A percentile compares a stretch with the other conserved stretches of the same genome.
Conservation (phyloP, 176 grass and related monocot species). For the Triticum aestivum region DNA sequence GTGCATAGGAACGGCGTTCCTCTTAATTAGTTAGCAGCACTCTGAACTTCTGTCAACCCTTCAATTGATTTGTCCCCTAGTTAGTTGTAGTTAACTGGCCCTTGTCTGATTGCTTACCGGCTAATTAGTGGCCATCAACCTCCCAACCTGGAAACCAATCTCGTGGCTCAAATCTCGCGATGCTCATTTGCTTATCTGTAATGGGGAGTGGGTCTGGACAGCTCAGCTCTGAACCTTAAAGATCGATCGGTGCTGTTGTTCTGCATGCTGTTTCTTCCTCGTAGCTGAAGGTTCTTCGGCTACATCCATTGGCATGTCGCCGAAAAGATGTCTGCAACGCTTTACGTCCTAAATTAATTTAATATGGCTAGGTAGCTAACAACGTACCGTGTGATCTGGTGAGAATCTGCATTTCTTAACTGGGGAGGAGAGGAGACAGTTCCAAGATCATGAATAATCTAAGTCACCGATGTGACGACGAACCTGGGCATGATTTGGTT, state of each 20-base stretch:
- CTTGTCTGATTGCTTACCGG: too few relatives aligned
- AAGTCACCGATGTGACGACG: slow-evolving; percentile 18
- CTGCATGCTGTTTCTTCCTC: slow-evolving; percentile 27
- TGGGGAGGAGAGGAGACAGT: neutral
- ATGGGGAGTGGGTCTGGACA: too few relatives aligned
- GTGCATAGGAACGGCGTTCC: too few relatives aligned
- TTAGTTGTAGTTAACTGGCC: too few relatives aligned
- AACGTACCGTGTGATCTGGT: neutral
- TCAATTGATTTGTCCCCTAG: too few relatives aligned
- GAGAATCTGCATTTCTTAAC: neutral
- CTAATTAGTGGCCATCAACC: too few relatives aligned
- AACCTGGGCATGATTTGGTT: neutral
- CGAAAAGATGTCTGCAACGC: slow-evolving; percentile 8
- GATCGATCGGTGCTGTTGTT: neutral
- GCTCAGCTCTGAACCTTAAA: too few relatives aligned
- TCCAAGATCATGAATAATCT: slow-evolving; percentile 22
- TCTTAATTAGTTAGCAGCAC: too few relatives aligned
- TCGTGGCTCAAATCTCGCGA: too few relatives aligned
- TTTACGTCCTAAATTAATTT: slow-evolving; percentile 22
- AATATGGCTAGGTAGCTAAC: neutral
- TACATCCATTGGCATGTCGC: slow-evolving; percentile 11
- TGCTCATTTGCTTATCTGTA: too few relatives aligned
- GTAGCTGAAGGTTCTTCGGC: slow-evolving; percentile 17
- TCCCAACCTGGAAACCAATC: too few relatives aligned
- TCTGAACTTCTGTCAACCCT: too few relatives aligned